These are phyloP conservation scores for Epichloe baconii DNA, from an alignment of 2,329 filamentous ascomycete genomes.

Conservation along the genomic window DNA sequence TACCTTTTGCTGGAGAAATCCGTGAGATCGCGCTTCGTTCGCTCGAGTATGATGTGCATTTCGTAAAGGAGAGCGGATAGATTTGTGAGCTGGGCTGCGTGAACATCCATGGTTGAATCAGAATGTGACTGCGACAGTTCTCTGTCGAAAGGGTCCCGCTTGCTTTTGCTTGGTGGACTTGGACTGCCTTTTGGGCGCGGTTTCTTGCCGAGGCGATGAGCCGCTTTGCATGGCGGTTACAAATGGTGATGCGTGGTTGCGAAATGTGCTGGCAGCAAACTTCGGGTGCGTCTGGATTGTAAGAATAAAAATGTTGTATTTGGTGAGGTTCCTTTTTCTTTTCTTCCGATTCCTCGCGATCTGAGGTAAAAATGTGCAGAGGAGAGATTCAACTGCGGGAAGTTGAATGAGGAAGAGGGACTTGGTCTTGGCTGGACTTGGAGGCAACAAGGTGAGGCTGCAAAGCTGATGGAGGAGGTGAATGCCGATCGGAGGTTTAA, in stretches of 20 bases:
- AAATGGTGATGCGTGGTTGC: neutral
- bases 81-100: neutral
- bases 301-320: neutral
- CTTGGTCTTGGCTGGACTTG: no score
- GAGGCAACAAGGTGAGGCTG: no score
- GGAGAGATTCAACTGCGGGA: no score
- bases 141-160: no score
- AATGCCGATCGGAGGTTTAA: no score
- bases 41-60: neutral
- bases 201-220: neutral
- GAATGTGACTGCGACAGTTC: neutral
- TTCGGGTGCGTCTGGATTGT: neutral
- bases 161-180: no score
- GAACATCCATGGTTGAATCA: neutral
- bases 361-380: no score
- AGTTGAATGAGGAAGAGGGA: no score
- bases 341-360: no score
- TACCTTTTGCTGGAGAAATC: neutral
- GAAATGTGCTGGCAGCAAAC: neutral
- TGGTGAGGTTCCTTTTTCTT: neutral
- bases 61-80: neutral
- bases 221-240: neutral
- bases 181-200: no score
- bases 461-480: no score
- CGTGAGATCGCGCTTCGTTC: neutral